Conservation (phyloP, 305 asterid species). For the Nicotiana rustica region DNA sequence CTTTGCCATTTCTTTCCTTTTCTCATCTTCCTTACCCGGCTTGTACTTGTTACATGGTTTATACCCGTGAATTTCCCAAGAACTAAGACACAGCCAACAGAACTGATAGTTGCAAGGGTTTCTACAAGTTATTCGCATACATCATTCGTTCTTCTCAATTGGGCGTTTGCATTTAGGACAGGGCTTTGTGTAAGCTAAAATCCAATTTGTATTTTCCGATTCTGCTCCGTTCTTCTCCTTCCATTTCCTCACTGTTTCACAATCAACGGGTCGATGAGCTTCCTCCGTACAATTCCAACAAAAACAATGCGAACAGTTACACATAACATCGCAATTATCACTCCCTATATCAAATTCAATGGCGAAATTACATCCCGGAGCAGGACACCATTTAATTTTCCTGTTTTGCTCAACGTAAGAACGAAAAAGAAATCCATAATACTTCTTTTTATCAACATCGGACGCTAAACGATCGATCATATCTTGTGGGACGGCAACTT, state of each 20-base stretch:
- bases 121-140: constrained; percentile 50
- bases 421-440: constrained; percentile 40
- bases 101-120: constrained; percentile 38
- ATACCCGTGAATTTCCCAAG: constrained; percentile 20
- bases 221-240: constrained; percentile 42
- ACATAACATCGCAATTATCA: constrained; percentile 43
- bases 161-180: constrained; percentile 52
- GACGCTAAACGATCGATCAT: constrained; percentile 32
- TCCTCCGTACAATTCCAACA: constrained; percentile 54
- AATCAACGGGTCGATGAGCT: constrained; percentile 53
- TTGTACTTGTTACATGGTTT: constrained; percentile 41
- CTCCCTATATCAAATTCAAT: constrained; percentile 35
- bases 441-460: constrained; percentile 38
- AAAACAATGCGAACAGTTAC: constrained; percentile 43
- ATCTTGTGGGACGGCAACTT: constrained; percentile 39
- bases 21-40: background rate
- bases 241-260: constrained; percentile 52
- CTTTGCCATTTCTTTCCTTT: constrained; percentile 14
- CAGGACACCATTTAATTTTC: constrained; percentile 56
- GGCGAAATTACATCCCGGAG: constrained; percentile 50
- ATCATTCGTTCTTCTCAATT: constrained; percentile 51
- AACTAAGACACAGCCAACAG: constrained; percentile 51
- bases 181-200: constrained; percentile 51
- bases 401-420: constrained; percentile 40
- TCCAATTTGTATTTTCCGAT: constrained; percentile 46